A percentile compares a stretch with the other conserved stretches of the same genome.
phyloP scores from a whole-genome alignment of 306 rosid genomes.

The Corylus heterophylla region DNA sequence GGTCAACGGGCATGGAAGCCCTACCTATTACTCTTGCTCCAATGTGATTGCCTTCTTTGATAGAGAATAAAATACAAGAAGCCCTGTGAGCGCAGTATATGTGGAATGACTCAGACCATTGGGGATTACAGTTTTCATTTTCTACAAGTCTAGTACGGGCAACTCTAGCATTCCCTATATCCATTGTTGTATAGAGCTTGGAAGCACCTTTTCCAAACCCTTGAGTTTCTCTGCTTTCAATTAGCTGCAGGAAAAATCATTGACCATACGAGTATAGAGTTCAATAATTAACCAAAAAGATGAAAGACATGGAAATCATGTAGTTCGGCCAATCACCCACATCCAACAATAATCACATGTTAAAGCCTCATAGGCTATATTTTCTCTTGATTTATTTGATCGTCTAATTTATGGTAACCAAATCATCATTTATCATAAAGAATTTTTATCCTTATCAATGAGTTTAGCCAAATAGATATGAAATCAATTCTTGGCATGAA shows the following conservation, averaged over 20 bases:
- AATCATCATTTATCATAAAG: no score
- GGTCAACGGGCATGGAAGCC: constrained; percentile 32
- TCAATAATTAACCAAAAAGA: no score
- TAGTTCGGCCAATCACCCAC: no score
- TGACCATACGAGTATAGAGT: background rate
- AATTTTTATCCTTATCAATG: background rate
- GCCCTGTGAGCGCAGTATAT: constrained; percentile 50
- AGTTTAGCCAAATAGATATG: background rate
- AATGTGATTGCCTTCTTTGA: constrained; percentile 41
- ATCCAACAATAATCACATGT: no score
- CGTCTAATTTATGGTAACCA: no score
- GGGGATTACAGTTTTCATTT: constrained; percentile 26
- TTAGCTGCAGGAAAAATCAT: constrained; percentile 27
- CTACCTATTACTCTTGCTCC: constrained; percentile 43
- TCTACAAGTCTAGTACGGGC: constrained; percentile 37
- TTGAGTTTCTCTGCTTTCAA: background rate
- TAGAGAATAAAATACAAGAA: constrained; percentile 33
- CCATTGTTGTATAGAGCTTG: constrained; percentile 42
- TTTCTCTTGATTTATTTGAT: no score
- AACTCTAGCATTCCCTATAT: constrained; percentile 43
- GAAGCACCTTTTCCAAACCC: constrained; percentile 19
- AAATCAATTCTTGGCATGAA: background rate
- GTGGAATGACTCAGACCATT: constrained; percentile 46
- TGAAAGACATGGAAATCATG: no score
- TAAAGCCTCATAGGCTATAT: no score